Conservation (phyloP, 2,329 filamentous ascomycete genomes). For the Arthrobotrys entomopaga region DNA sequence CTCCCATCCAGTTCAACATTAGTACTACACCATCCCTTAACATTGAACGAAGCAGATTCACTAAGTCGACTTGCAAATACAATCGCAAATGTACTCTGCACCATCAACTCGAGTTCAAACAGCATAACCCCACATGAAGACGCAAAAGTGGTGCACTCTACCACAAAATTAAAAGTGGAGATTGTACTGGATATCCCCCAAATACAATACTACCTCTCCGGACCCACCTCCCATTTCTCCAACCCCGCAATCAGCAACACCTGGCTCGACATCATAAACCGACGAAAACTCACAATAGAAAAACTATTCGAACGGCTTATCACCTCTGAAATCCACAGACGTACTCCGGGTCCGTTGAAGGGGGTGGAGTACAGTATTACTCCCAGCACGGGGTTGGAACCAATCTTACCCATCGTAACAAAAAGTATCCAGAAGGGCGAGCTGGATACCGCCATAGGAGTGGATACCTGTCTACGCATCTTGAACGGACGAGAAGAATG, state of each 20-base stretch:
- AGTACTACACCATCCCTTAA: conserved; percentile 23
- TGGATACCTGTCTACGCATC: conserved; percentile 4
- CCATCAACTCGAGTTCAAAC: conserved; percentile 2
- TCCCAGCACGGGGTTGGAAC: conserved; percentile 12
- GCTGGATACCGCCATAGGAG: background rate
- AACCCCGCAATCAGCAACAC: conserved; percentile 12
- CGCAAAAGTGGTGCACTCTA: background rate
- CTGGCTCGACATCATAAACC: conserved; percentile 33
- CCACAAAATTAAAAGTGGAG: conserved; percentile 10
- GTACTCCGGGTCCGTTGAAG: background rate
- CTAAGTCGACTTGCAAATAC: conserved; percentile 45
- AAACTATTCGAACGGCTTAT: conserved; percentile 29
- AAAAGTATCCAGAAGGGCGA: background rate
- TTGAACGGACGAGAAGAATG: conserved; percentile 12
- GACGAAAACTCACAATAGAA: conserved; percentile 32
- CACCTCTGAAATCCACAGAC: conserved; percentile 21
- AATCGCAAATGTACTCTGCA: conserved; percentile 46
- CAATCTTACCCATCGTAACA: conserved; percentile 23
- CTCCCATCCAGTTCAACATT: too few species aligned
- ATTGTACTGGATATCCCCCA: conserved; percentile 46
- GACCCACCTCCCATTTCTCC: conserved; percentile 33
- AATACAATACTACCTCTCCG: conserved; percentile 54
- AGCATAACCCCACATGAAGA: too few species aligned
- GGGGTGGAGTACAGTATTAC: conserved; percentile 6
- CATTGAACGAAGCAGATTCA: conserved; percentile 42